Evolutionary conservation across 1,284 basidiomycete genomes (phyloP), one percentile per base, ranked within the genome.

Genomic region (Coriolopsis trogii): DNA sequence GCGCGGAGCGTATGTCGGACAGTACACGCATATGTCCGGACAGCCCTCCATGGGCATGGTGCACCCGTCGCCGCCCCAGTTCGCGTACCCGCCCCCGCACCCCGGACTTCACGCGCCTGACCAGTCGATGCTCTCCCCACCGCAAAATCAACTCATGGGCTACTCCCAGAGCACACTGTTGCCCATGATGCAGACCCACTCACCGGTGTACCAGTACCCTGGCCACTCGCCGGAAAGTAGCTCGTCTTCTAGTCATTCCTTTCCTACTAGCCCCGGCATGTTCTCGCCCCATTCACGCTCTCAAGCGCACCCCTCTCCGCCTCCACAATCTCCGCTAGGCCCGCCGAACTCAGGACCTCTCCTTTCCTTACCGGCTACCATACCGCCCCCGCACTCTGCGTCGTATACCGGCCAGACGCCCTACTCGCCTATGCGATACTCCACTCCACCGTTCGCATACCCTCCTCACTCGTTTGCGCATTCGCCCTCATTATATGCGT

Each of bases 21-120:
- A 74, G 67, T 82, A 82, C 70, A 67, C 73, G 61, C n/a, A n/a
- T n/a, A 69, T 78, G 65, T 66, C 78, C 58, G 57, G 71, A 3
- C 76, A 67, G 51, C 71, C 72, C 23, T 64, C 71, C n/a, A 65
- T 71, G 53, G 67, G 60, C 53, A 67, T 75, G 59, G 56, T 72
- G 30, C 72, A 72, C 50, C 64, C 62, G 39, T 60, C 71, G 25
- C 63, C 73, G 4, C 63, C 71, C 9, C 77, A 72, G 50, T 70
- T 67, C 54, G 60, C 70, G 9, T 80, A 77, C 57, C 53, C 56
- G 16, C 55, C 73, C 12, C 65, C 59, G 42, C 67, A 69, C 45
- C 66, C 66, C 20, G 65, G 68, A 30, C 58, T 70, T n/a, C 64
- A 62, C 52, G 62, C 67, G 16, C 65, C 52, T 44, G 70, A 70